A percentile compares a stretch with the other conserved stretches of the same genome.
These are phyloP conservation scores for Ceratocystis diversiconidia DNA, from an alignment of 2,329 filamentous ascomycete species.

Conservation along the genomic window DNA sequence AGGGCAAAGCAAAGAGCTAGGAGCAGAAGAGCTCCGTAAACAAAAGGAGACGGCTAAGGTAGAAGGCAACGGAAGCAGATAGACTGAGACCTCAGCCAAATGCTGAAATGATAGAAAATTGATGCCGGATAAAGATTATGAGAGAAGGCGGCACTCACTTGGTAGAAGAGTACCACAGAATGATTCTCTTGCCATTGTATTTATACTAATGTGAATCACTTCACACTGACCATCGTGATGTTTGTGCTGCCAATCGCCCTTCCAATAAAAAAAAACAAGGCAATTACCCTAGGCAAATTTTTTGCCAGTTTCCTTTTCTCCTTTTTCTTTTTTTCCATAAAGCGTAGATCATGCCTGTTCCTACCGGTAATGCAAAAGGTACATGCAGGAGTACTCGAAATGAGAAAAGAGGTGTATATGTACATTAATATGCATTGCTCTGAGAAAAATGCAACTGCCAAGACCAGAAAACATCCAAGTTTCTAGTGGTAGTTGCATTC, in stretches of 20 bases:
- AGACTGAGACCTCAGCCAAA: not conserved
- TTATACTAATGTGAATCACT: not conserved
- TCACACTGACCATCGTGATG: not conserved
- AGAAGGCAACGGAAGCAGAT: not conserved
- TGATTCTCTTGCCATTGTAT: not conserved
- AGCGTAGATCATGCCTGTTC: not conserved
- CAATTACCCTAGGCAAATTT: not conserved
- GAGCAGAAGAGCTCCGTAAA: not conserved
- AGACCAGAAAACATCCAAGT: constrained; percentile 1
- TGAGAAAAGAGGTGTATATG: not conserved
- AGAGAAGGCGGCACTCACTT: not conserved
- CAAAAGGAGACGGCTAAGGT: not conserved
- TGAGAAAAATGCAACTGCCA: not conserved
- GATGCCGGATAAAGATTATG: not conserved
- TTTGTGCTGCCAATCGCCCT: not conserved
- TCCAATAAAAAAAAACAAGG: not conserved
- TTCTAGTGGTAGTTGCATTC: not conserved
- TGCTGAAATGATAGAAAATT: not conserved
- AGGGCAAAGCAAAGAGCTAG: not conserved
- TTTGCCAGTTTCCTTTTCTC: not conserved
- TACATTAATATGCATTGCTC: not conserved
- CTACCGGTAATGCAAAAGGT: too few species aligned
- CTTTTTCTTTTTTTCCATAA: not conserved
- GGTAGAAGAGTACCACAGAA: not conserved
- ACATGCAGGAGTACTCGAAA: not conserved